Conservation (phyloP, 2,329 filamentous ascomycete species). For the Penicillium polonicum region DNA sequence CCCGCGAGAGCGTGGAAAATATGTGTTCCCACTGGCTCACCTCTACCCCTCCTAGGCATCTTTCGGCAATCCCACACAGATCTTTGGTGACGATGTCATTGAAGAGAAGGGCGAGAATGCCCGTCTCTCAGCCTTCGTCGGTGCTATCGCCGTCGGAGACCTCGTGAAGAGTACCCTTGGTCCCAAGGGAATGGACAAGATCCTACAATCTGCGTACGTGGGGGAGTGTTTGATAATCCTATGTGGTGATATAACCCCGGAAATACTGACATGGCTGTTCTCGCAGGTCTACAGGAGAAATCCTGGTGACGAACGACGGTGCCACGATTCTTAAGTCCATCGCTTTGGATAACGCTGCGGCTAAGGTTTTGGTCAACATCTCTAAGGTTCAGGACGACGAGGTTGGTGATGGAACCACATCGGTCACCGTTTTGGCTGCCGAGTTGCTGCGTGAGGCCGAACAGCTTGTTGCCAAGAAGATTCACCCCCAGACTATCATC, state of each 20-base stretch:
- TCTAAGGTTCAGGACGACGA: constrained; percentile 99
- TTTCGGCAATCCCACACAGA: constrained; percentile 79
- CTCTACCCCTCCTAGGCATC: constrained; percentile 30
- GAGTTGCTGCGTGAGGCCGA: constrained; percentile 95
- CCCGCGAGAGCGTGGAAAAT: background rate
- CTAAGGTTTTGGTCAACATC: constrained; percentile 98
- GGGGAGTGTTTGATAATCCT: constrained; percentile 7
- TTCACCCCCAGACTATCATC: constrained; percentile 98
- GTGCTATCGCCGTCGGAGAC: constrained; percentile 95
- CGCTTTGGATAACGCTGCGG: constrained; percentile 95
- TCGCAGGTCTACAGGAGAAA: constrained; percentile 82
- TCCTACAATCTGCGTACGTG: constrained; percentile 86
- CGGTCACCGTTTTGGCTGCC: constrained; percentile 91
- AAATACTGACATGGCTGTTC: constrained; percentile 16
- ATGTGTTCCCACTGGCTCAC: constrained; percentile 7
- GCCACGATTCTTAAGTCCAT: constrained; percentile 98
- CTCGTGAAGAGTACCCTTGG: constrained; percentile 96
- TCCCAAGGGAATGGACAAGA: constrained; percentile 99
- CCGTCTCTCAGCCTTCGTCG: constrained; percentile 95
- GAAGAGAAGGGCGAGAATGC: constrained; percentile 99
- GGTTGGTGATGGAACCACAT: constrained; percentile 96
- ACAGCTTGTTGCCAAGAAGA: constrained; percentile 96
- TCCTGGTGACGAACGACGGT: constrained; percentile 98
- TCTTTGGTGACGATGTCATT: constrained; percentile 94
- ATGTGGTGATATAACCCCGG: constrained; percentile 17